A percentile compares a stretch with the other conserved stretches of the same genome.
Conservation (phyloP, 306 rosid species). For the Begonia fuchsioides region DNA sequence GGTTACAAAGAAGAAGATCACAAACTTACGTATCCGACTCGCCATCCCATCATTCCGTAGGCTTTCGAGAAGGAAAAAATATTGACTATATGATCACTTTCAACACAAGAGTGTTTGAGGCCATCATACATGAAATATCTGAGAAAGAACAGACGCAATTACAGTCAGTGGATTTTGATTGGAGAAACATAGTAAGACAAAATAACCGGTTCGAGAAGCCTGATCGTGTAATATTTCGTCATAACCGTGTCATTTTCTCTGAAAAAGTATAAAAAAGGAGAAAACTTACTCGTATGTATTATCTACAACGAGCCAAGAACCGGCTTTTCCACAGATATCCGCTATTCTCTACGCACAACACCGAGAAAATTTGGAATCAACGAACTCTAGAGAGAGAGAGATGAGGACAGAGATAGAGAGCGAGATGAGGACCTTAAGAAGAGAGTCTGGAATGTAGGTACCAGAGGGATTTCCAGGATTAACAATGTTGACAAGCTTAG, state of each 20-base stretch:
- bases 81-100: conserved; percentile 79
- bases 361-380: conserved; percentile 7
- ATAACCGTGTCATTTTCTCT: too few relatives aligned
- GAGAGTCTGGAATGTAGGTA: conserved; percentile 77
- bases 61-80: conserved; percentile 93
- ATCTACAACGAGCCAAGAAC: conserved; percentile 84
- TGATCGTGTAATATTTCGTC: too few relatives aligned
- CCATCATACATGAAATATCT: conserved; percentile 95
- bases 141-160: conserved; percentile 4
- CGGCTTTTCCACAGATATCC: conserved; percentile 56
- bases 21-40: conserved; percentile 86
- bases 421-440: conserved; percentile 53
- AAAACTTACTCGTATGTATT: conserved; percentile 77
- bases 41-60: conserved; percentile 99
- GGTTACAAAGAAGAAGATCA: background rate
- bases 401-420: conserved; percentile 11
- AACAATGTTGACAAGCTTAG: conserved; percentile 84
- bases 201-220: too few relatives aligned
- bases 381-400: background rate
- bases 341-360: conserved; percentile 57
- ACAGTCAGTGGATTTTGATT: too few relatives aligned
- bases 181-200: too few relatives aligned
- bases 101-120: conserved; percentile 67
- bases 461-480: conserved; percentile 95
- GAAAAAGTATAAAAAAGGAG: background rate